phyloP scores from a whole-genome alignment of 148 eudicot species.

The Mesembryanthemum crystallinum region DNA sequence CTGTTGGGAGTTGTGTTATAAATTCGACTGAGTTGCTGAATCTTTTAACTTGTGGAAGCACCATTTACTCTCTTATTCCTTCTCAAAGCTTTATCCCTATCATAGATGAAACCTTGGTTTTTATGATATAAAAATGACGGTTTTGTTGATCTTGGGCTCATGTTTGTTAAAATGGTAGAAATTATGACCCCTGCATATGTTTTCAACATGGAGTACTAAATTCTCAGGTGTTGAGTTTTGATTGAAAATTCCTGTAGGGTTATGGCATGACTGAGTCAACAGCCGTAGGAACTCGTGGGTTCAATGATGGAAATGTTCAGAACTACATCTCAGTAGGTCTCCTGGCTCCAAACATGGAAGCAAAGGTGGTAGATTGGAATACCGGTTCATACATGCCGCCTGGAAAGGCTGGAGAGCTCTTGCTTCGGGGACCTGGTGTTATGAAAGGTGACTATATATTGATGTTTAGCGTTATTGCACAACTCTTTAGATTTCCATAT shows the following conservation, averaged over 20 bases:
- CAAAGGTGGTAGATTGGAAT: slow-evolving; percentile 70
- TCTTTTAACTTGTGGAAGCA: no score
- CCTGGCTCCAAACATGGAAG: slow-evolving; percentile 76
- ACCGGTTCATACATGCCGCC: slow-evolving; percentile 67
- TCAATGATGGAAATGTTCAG: slow-evolving; percentile 37
- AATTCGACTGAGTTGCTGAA: background rate
- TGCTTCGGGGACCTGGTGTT: slow-evolving; percentile 64
- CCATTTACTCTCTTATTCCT: no score
- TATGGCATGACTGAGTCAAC: slow-evolving; percentile 96
- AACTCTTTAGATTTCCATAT: background rate
- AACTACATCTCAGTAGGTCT: slow-evolving; percentile 77
- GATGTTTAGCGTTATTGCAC: background rate
- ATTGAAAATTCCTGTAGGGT: slow-evolving; percentile 43
- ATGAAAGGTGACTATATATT: slow-evolving; percentile 62
- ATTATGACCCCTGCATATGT: background rate
- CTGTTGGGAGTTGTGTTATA: background rate
- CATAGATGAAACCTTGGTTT: no score
- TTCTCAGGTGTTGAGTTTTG: background rate
- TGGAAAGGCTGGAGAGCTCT: slow-evolving; percentile 72
- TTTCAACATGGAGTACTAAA: background rate
- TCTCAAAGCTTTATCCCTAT: background rate
- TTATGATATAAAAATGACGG: background rate
- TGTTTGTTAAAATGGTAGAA: background rate
- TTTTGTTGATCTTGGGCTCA: background rate
- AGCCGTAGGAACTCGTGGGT: slow-evolving; percentile 85